Evolutionary conservation across 2,329 filamentous ascomycete genomes (phyloP).

Genomic region (Incumbomyces delicatus): DNA sequence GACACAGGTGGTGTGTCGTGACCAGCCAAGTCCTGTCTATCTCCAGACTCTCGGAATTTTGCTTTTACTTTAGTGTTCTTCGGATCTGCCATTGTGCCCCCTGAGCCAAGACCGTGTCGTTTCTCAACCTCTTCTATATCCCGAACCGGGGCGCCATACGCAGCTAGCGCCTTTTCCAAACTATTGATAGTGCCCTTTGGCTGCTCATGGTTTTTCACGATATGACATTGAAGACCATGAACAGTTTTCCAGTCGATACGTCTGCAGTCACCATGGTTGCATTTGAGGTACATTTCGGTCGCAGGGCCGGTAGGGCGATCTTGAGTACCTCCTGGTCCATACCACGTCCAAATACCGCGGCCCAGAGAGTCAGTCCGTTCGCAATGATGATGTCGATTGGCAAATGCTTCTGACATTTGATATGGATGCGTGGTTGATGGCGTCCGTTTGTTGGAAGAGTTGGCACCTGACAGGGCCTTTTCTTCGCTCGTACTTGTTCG

Average conservation of each 20-base stretch:
- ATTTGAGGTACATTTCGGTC: constrained; percentile 20
- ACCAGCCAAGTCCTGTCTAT: too few relatives aligned
- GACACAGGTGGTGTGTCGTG: not conserved
- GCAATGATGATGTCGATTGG: constrained; percentile 22
- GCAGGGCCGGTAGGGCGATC: constrained; percentile 17
- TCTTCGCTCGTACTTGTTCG: constrained; percentile 3
- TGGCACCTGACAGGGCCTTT: constrained; percentile 4
- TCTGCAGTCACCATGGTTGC: constrained; percentile 20
- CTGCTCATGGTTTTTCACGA: constrained; percentile 21
- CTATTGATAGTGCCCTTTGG: constrained; percentile 22
- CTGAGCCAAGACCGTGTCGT: constrained; percentile 17
- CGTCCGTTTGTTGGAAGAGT: constrained; percentile 11
- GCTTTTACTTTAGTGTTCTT: constrained; percentile 21
- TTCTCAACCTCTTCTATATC: constrained; percentile 19
- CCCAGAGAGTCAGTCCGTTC: constrained; percentile 19
- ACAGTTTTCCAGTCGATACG: constrained; percentile 22
- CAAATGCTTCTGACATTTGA: constrained; percentile 22
- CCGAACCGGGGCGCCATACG: constrained; percentile 19
- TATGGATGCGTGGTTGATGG: constrained; percentile 22
- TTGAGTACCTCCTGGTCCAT: constrained; percentile 17
- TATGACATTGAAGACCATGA: constrained; percentile 21
- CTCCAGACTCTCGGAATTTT: constrained; percentile 14
- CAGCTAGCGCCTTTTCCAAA: constrained; percentile 20
- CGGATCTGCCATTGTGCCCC: constrained; percentile 20
- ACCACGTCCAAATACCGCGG: constrained; percentile 21